Base-by-base conservation (phyloP, 139 green algal genomes). In the Chlamydomonas urium region DNA sequence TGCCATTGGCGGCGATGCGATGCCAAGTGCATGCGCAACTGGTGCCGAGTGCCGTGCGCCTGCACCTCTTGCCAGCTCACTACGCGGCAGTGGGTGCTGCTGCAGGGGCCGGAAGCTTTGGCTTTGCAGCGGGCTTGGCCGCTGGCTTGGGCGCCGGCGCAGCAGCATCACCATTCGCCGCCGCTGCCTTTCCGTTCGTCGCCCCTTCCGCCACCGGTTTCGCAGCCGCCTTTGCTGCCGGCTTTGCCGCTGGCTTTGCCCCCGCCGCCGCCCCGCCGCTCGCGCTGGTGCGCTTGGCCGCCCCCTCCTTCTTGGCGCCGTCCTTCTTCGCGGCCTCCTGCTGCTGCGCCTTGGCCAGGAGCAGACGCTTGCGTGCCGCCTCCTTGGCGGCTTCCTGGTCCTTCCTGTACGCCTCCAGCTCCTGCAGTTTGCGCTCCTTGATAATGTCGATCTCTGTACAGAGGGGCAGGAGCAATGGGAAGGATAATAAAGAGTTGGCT, bases 391-490 rank as follows among this genome's bases (percentile, higher is more conserved):
- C 53, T 66, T 75, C 74, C 60, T 75, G 60, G 57, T 85, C 74
- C 71, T 74, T 77, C 47, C 79, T 59, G 50, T 75, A 79, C 33
- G 50, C 60, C 23, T 85, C 79, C 48, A 85, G 67, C 53, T 85
- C 79, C 2, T 60, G 47, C 38, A 79, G 32, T 66, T 81, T 85
- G 33, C 75, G 71, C 53, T 63, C 28, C 38, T 48, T 57, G n/a
- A 79, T 71, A 1, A 67, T 36, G 45, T 85, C 79, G 8, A 85
- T 71, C 45, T 81, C 74, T 81, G 79, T 57, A 45, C 19, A 14
- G 29, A 21, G 53, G 29, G 53, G 24, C 24, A 63, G 17, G n/a
- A n/a, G n/a, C n/a, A n/a, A n/a, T n/a, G n/a, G n/a, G n/a, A n/a
- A n/a, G n/a, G n/a, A n/a, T n/a, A n/a, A n/a, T n/a, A n/a, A n/a